phyloP scores from a whole-genome alignment of 2,329 filamentous ascomycete genomes.

The Drechslera avenae region DNA sequence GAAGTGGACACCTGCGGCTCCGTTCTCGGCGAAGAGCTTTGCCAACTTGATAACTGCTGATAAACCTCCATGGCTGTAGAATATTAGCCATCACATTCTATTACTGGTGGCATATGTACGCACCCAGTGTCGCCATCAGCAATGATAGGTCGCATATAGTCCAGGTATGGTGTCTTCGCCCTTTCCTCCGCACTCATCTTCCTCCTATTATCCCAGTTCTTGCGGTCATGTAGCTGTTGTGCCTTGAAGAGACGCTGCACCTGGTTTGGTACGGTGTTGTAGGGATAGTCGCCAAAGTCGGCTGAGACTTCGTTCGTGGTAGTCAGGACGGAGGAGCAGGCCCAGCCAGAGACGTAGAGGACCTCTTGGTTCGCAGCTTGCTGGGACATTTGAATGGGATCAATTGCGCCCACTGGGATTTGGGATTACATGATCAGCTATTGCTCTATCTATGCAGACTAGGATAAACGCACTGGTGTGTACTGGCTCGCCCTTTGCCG shows the following conservation, averaged over 20 bases:
- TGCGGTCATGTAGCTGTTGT: slow-evolving; percentile 94
- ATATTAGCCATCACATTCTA: slow-evolving; percentile 16
- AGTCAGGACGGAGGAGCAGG: slow-evolving; percentile 90
- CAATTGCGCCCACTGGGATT: slow-evolving; percentile 84
- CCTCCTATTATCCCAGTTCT: slow-evolving; percentile 85
- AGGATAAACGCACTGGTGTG: slow-evolving; percentile 74
- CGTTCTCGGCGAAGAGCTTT: slow-evolving; percentile 96
- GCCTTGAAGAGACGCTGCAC: slow-evolving; percentile 96
- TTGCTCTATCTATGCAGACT: slow-evolving; percentile 28
- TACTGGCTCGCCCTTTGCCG: slow-evolving; percentile 80
- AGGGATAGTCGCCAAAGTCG: slow-evolving; percentile 98
- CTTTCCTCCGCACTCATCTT: slow-evolving; percentile 77
- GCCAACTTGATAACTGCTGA: slow-evolving; percentile 94
- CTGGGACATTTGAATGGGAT: slow-evolving; percentile 99
- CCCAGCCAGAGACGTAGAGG: slow-evolving; percentile 96
- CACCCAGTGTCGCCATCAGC: slow-evolving; percentile 91
- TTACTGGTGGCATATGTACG: neutral
- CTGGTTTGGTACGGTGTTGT: slow-evolving; percentile 98
- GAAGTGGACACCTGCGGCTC: slow-evolving; percentile 94
- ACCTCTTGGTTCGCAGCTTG: slow-evolving; percentile 96
- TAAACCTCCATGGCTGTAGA: slow-evolving; percentile 78
- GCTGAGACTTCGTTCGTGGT: slow-evolving; percentile 96
- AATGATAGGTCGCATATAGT: slow-evolving; percentile 93
- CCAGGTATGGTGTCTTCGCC: slow-evolving; percentile 77
- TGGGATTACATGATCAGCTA: slow-evolving; percentile 32